A percentile compares a stretch with the other conserved stretches of the same genome.
Conservation (phyloP, 441 rosid genomes). For the Daphne laureola region DNA sequence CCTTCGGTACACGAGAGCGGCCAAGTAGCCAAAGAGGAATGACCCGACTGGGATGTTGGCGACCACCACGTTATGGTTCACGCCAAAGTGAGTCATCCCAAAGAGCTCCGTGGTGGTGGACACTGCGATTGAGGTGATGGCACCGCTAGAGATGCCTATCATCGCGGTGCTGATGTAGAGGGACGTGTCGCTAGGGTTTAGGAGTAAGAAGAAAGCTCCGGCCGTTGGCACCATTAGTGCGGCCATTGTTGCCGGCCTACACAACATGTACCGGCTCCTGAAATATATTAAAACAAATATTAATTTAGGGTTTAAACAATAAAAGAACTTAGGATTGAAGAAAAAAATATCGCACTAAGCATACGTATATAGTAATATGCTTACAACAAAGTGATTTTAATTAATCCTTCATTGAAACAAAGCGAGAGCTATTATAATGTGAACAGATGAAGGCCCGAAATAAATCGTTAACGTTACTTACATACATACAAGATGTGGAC, state of each 20-base stretch:
- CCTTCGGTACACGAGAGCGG: slow-evolving; percentile 54
- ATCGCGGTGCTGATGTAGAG: slow-evolving; percentile 64
- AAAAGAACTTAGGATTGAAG: too few relatives aligned
- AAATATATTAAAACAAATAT: neutral
- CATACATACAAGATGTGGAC: too few relatives aligned
- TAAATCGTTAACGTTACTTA: too few relatives aligned
- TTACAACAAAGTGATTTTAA: too few relatives aligned
- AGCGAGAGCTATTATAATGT: too few relatives aligned
- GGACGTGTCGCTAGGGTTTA: slow-evolving; percentile 21
- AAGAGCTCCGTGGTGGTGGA: slow-evolving; percentile 67
- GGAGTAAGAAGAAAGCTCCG: slow-evolving; percentile 55
- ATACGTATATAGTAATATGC: too few relatives aligned
- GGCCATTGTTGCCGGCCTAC: slow-evolving; percentile 51
- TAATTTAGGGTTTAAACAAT: too few relatives aligned
- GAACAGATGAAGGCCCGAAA: too few relatives aligned
- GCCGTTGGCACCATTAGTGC: slow-evolving; percentile 57
- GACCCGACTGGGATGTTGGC: slow-evolving; percentile 77
- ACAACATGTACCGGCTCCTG: slow-evolving; percentile 38
- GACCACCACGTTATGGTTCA: slow-evolving; percentile 56
- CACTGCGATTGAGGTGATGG: slow-evolving; percentile 62
- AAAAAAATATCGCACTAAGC: too few relatives aligned
- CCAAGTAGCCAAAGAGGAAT: slow-evolving; percentile 53
- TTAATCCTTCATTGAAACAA: too few relatives aligned
- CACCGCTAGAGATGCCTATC: slow-evolving; percentile 61
- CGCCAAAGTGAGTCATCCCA: slow-evolving; percentile 50